These are phyloP conservation scores for Penicillium odoratum DNA, from an alignment of 495 filamentous ascomycete species.

Conservation along the genomic window DNA sequence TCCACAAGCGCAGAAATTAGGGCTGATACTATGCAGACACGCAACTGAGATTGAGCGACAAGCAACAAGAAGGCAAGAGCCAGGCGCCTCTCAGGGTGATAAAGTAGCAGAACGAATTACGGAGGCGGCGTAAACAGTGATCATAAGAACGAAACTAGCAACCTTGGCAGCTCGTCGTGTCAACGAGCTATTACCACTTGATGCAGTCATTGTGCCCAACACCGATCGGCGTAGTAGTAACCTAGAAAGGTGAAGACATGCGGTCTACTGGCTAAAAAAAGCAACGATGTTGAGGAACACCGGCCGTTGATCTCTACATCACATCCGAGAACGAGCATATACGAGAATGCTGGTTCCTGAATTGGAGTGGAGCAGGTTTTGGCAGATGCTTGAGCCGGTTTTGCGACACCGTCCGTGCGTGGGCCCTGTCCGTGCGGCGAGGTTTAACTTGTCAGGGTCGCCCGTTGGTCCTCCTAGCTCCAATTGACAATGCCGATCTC, in stretches of 20 bases:
- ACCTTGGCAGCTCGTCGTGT: constrained; percentile 4
- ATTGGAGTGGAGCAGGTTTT: constrained; percentile 19
- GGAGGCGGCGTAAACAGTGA: constrained; percentile 8
- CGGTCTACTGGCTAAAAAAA: constrained; percentile 10
- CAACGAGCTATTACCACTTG: background rate
- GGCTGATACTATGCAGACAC: constrained; percentile 1
- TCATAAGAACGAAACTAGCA: background rate
- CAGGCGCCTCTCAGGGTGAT: background rate
- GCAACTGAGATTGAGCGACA: constrained; percentile 6
- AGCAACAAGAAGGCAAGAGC: background rate
- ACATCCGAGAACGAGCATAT: background rate
- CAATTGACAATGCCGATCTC: constrained; percentile 16
- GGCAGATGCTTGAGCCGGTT: constrained; percentile 12
- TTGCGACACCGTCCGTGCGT: constrained; percentile 15
- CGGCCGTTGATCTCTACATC: constrained; percentile 9
- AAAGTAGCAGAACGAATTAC: background rate
- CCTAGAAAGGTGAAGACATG: constrained; percentile 10
- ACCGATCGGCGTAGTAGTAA: constrained; percentile 1
- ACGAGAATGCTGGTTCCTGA: constrained; percentile 7
- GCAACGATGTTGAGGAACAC: constrained; percentile 1
- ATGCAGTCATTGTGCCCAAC: constrained; percentile 14
- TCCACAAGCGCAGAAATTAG: background rate
- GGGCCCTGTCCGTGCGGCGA: background rate
- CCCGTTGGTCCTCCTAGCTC: constrained; percentile 9
- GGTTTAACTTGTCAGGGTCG: constrained; percentile 13